Evolutionary conservation across 768 basidiomycete genomes (phyloP), one percentile per base, ranked within the genome.

Genomic region (Pulveroboletus frians): DNA sequence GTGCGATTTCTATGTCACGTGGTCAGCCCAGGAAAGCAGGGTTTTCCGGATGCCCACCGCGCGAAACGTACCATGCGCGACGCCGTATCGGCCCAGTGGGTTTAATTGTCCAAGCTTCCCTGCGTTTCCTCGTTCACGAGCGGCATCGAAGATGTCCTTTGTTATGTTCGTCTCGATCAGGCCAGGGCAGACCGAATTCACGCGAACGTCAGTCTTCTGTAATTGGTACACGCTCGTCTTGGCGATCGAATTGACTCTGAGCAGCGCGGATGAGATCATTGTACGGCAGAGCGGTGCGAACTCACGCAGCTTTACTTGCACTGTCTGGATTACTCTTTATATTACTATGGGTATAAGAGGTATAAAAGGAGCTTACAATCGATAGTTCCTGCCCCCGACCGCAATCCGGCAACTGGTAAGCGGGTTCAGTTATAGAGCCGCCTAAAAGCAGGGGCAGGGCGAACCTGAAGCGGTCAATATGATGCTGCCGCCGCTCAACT

Each of bases 121-220:
- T 17, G 70, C 76, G n/a, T 74, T 86, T 9, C 93, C 93, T 21
- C 83, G 78, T 50, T 80, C 66, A 20, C 86, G 81, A 26, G 93
- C 93, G 42, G 76, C 76, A 23, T 87, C 80, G 59, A 97, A 97
- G 29, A 84, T 76, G n/a, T 56, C 62, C 42, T 68, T 71, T 3
- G 94, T 94, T 91, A 97, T 96, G 43, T 84, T 88, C 9, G 93
- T 97, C 72, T 95, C 88, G 60, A 96, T 92, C 49, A 96, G 70
- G 13, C 92, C 93, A 5, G 94, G 94, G 61, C 92, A 94, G 57
- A 96, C 82, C 38, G 84, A 75, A 67, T 92, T 95, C 54, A 96
- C 85, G 38, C 94, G 87, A 55, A 97, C 78, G 67, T 92, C 86
- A 1, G 82, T 84, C 63, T 77, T 85, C 55, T 84, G 77, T 20